Conservation (phyloP, 257 asterid genomes). For the Striga asiatica region DNA sequence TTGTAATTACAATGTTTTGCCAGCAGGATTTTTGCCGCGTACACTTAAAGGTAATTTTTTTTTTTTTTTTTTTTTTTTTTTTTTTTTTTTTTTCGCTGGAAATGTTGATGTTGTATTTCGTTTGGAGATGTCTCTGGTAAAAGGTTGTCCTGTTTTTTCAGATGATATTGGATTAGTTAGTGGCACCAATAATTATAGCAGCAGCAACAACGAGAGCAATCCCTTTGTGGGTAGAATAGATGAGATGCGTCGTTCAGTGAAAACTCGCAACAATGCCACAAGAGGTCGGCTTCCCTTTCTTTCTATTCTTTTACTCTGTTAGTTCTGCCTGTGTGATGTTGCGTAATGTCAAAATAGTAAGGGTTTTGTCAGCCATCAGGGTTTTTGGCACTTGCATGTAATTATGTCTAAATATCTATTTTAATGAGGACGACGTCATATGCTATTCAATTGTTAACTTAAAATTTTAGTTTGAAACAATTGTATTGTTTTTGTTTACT, state of each 20-base stretch:
- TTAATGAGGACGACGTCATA: no score
- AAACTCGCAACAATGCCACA: slow-evolving; percentile 14
- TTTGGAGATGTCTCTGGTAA: not conserved
- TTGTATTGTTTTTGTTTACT: no score
- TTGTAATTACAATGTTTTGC: slow-evolving; percentile 34
- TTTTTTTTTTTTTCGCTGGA: not conserved
- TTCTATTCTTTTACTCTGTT: not conserved
- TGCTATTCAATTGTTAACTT: no score
- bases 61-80: not conserved
- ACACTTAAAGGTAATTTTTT: slow-evolving; percentile 31
- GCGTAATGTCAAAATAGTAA: no score
- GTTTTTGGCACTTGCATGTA: no score
- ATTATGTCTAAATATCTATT: no score
- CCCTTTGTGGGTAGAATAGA: slow-evolving; percentile 26
- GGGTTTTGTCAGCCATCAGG: no score
- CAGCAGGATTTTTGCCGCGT: slow-evolving; percentile 26
- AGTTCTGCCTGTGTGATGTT: no score
- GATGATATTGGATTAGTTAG: slow-evolving; percentile 38
- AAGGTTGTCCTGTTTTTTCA: slow-evolving; percentile 16
- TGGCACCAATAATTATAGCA: slow-evolving; percentile 35
- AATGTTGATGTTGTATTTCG: not conserved
- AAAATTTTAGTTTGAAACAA: no score
- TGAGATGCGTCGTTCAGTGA: slow-evolving; percentile 25
- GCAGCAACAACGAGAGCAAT: slow-evolving; percentile 56
- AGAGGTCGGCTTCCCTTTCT: slow-evolving; percentile 35